Evolutionary conservation across 345 rosid species (phyloP).

Genomic region (Eucalyptus camaldulensis): DNA sequence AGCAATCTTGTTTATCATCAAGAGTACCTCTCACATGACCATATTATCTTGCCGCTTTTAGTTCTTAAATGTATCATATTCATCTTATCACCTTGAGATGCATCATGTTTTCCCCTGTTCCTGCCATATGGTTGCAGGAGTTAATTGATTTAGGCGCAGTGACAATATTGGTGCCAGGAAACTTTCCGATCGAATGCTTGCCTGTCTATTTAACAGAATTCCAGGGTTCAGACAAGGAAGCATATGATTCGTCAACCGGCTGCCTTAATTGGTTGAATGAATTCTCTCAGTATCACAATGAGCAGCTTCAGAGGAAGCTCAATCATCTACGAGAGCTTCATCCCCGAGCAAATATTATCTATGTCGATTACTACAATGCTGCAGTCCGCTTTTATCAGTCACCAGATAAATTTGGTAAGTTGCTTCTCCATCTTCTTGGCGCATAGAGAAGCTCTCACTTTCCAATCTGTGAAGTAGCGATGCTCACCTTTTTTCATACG

Average conservation of each 20-base stretch:
- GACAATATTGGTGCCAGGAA: constrained; percentile 35
- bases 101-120: background rate
- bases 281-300: constrained; percentile 19
- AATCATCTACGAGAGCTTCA: background rate
- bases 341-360: constrained; percentile 18
- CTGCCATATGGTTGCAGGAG: constrained; percentile 13
- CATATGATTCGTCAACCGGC: constrained; percentile 22
- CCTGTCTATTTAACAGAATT: constrained; percentile 11
- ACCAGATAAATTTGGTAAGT: constrained; percentile 25
- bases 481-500: background rate
- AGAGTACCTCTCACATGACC: background rate
- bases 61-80: background rate
- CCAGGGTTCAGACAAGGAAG: background rate
- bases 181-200: constrained; percentile 24
- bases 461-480: background rate
- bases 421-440: background rate
- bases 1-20: background rate
- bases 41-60: background rate
- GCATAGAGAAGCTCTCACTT: background rate
- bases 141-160: constrained; percentile 24
- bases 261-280: constrained; percentile 30
- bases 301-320: constrained; percentile 12
- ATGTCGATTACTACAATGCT: constrained; percentile 22
- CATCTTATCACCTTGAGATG: background rate
- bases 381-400: constrained; percentile 1